phyloP scores from a whole-genome alignment of 2,329 filamentous ascomycete genomes.

The Nemania sp. region DNA sequence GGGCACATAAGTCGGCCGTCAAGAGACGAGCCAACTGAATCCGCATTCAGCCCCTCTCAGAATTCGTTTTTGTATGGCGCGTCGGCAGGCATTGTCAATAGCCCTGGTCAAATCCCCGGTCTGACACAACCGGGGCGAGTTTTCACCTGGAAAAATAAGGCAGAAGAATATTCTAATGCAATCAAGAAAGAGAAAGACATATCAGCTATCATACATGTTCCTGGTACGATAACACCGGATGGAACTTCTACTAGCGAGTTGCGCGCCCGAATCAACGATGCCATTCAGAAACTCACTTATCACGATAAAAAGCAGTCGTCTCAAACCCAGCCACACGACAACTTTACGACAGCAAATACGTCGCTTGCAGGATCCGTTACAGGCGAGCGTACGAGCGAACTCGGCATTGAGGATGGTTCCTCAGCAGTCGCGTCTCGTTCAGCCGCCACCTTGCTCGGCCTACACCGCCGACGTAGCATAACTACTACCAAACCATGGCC shows the following conservation, averaged over 20 bases:
- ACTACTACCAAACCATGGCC: constrained; percentile 41
- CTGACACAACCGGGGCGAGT: constrained; percentile 50
- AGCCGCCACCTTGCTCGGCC: constrained; percentile 48
- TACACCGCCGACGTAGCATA: constrained; percentile 67
- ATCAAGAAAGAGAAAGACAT: constrained; percentile 44
- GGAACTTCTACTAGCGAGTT: constrained; percentile 21
- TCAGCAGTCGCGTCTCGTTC: constrained; percentile 52
- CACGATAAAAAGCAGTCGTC: constrained; percentile 30
- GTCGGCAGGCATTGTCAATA: constrained; percentile 41
- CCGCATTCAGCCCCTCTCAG: constrained; percentile 40
- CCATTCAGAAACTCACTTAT: constrained; percentile 18
- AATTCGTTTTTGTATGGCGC: constrained; percentile 44
- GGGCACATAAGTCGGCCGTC: constrained; percentile 59
- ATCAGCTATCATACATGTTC: constrained; percentile 27
- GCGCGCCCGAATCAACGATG: constrained; percentile 25
- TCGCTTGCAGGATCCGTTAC: constrained; percentile 63
- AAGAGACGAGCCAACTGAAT: constrained; percentile 56
- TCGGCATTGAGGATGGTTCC: constrained; percentile 59
- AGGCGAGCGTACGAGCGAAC: constrained; percentile 61
- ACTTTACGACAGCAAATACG: constrained; percentile 46
- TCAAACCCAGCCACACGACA: constrained; percentile 30
- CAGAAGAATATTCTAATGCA: constrained; percentile 58
- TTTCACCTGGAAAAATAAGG: constrained; percentile 68
- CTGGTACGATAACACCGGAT: constrained; percentile 16
- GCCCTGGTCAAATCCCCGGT: constrained; percentile 34